phyloP scores from a whole-genome alignment of 768 basidiomycete genomes.

The Pisolithus tinctorius region DNA sequence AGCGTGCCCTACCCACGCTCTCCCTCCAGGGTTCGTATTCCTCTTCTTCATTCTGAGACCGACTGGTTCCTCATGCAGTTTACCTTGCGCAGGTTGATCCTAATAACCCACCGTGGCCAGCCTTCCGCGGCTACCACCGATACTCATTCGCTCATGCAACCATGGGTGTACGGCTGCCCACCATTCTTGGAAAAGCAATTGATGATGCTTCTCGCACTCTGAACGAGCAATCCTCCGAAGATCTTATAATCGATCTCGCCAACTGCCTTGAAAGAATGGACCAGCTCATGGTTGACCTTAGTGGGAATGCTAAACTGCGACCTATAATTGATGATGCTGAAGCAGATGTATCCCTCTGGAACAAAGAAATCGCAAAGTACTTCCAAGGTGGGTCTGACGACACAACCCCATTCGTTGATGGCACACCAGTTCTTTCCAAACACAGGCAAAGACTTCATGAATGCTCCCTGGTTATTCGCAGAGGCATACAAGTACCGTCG shows the following conservation, averaged over 20 bases:
- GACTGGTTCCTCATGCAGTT: background rate
- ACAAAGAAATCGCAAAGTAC: slow-evolving; percentile 92
- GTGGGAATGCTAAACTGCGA: slow-evolving; percentile 74
- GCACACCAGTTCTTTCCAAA: background rate
- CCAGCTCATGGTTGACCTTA: slow-evolving; percentile 79
- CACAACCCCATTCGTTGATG: background rate
- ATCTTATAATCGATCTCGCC: slow-evolving; percentile 77
- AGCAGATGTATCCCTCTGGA: slow-evolving; percentile 92
- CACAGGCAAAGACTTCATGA: slow-evolving; percentile 85
- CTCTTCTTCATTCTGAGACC: background rate
- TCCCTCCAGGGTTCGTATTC: slow-evolving; percentile 51
- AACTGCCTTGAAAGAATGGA: slow-evolving; percentile 88
- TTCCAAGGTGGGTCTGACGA: slow-evolving; percentile 62
- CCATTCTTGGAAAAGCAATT: slow-evolving; percentile 92
- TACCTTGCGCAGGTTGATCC: slow-evolving; percentile 54
- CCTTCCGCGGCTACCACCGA: slow-evolving; percentile 74
- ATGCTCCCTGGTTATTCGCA: slow-evolving; percentile 93
- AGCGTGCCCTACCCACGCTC: slow-evolving; percentile 70
- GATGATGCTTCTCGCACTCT: slow-evolving; percentile 86
- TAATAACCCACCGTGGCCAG: slow-evolving; percentile 80
- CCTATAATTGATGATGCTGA: slow-evolving; percentile 89
- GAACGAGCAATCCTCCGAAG: slow-evolving; percentile 79
- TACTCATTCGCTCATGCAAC: slow-evolving; percentile 87
- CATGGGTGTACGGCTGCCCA: slow-evolving; percentile 93
- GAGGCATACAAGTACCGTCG: slow-evolving; percentile 92